These are phyloP conservation scores for Calonectria fujianensis DNA, from an alignment of 2,329 filamentous ascomycete genomes.

Conservation along the genomic window DNA sequence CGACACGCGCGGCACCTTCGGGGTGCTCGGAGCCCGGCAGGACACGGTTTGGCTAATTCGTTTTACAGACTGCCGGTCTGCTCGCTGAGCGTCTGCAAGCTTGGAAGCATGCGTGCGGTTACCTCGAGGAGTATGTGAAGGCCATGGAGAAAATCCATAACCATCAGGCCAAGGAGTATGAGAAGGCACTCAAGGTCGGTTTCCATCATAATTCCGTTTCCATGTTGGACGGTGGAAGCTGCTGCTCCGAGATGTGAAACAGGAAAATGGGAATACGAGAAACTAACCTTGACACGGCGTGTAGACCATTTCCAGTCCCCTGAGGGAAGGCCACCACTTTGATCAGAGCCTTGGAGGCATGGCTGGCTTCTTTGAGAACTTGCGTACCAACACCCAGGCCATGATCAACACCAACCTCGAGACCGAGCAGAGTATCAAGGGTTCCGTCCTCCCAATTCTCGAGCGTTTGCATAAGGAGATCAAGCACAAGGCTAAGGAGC, in stretches of 20 bases:
- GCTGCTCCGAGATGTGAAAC: neutral
- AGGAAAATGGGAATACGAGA: neutral
- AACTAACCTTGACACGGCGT: constrained; percentile 26
- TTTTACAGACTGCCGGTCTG: constrained; percentile 80
- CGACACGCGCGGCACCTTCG: constrained; percentile 4
- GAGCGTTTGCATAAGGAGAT: constrained; percentile 96
- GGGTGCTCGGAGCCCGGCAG: neutral
- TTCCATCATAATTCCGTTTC: neutral
- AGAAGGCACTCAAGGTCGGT: constrained; percentile 88
- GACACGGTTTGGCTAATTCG: constrained; percentile 36
- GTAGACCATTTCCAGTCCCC: constrained; percentile 87
- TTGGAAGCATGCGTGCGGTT: constrained; percentile 95
- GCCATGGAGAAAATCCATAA: constrained; percentile 91
- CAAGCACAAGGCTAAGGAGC: constrained; percentile 96
- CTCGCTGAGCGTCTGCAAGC: constrained; percentile 92
- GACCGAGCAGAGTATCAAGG: constrained; percentile 93
- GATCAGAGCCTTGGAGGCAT: constrained; percentile 92
- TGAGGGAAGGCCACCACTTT: constrained; percentile 95
- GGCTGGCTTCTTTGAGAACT: constrained; percentile 93
- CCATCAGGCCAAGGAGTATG: constrained; percentile 93
- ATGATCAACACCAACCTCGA: constrained; percentile 92
- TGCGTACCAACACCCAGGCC: constrained; percentile 93
- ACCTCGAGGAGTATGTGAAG: constrained; percentile 92
- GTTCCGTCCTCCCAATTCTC: constrained; percentile 89
- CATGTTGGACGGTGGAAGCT: neutral